Evolutionary conservation across 768 basidiomycete genomes (phyloP).

Genomic region (Rhizopogon rudus): DNA sequence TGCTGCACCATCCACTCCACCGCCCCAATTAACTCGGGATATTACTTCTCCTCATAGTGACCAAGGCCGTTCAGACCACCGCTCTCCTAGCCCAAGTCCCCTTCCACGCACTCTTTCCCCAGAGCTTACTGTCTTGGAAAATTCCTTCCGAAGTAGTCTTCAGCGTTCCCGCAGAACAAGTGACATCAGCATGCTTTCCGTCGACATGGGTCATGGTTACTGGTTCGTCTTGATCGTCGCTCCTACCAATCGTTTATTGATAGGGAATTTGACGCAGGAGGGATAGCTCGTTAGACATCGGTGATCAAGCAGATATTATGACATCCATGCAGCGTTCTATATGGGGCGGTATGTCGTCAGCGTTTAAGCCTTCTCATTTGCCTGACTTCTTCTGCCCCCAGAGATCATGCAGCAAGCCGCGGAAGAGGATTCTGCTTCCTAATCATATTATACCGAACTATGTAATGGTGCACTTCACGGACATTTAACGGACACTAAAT

Average conservation of each 20-base stretch:
- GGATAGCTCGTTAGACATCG: constrained; percentile 10
- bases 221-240: constrained; percentile 35
- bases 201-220: constrained; percentile 42
- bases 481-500: constrained; percentile 6
- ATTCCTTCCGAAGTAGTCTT: constrained; percentile 36
- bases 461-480: constrained; percentile 4
- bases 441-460: constrained; percentile 4
- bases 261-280: constrained; percentile 3
- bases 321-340: constrained; percentile 61
- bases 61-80: constrained; percentile 1
- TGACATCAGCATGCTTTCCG: constrained; percentile 56
- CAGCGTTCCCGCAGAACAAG: constrained; percentile 52
- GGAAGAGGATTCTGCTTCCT: constrained; percentile 33
- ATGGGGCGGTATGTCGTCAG: constrained; percentile 56
- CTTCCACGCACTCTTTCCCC: constrained; percentile 11
- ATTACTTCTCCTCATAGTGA: constrained; percentile 38
- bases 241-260: not conserved
- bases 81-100: constrained; percentile 3
- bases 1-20: constrained; percentile 44
- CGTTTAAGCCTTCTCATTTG: not conserved
- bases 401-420: constrained; percentile 44
- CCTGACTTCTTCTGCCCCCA: constrained; percentile 4
- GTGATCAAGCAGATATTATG: constrained; percentile 34
- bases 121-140: constrained; percentile 30
- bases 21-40: constrained; percentile 42